These are phyloP conservation scores for Naganishia vaughanmartiniae DNA, from an alignment of 768 basidiomycete genomes.

Conservation along the genomic window DNA sequence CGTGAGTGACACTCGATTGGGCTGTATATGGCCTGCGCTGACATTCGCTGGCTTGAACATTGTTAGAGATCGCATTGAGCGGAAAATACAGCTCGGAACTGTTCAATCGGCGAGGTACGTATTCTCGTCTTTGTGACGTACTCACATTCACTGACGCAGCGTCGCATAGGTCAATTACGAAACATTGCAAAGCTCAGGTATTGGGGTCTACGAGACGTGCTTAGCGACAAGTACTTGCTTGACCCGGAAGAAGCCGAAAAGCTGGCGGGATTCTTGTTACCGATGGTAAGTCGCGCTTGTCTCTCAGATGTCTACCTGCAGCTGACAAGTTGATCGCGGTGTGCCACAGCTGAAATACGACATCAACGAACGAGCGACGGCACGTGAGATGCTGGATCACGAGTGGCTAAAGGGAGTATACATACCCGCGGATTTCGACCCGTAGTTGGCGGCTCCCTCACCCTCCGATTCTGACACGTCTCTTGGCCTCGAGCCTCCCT, in stretches of 20 bases:
- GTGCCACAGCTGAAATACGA: constrained; percentile 84
- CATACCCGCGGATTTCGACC: constrained; percentile 87
- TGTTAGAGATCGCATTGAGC: constrained; percentile 63
- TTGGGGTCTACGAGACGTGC: constrained; percentile 72
- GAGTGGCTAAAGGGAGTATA: constrained; percentile 79
- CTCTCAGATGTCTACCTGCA: neutral
- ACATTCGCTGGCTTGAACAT: constrained; percentile 60
- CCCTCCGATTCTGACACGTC: too few relatives aligned
- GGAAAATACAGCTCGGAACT: constrained; percentile 94
- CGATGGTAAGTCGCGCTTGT: constrained; percentile 61
- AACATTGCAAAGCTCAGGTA: constrained; percentile 91
- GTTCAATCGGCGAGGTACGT: constrained; percentile 88
- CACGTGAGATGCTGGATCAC: constrained; percentile 79
- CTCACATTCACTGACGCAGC: neutral
- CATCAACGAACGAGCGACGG: constrained; percentile 83
- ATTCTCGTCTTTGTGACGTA: neutral
- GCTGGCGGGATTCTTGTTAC: constrained; percentile 67
- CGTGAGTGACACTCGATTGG: constrained; percentile 3
- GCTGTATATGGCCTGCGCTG: neutral
- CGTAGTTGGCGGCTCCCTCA: too few relatives aligned
- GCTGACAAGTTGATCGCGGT: constrained; percentile 63
- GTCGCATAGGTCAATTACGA: constrained; percentile 55
- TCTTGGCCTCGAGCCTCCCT: neutral
- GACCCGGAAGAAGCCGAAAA: constrained; percentile 74
- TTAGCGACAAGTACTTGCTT: constrained; percentile 94